Evolutionary conservation across 768 basidiomycete genomes (phyloP).

Genomic region (Lentinula sp.): DNA sequence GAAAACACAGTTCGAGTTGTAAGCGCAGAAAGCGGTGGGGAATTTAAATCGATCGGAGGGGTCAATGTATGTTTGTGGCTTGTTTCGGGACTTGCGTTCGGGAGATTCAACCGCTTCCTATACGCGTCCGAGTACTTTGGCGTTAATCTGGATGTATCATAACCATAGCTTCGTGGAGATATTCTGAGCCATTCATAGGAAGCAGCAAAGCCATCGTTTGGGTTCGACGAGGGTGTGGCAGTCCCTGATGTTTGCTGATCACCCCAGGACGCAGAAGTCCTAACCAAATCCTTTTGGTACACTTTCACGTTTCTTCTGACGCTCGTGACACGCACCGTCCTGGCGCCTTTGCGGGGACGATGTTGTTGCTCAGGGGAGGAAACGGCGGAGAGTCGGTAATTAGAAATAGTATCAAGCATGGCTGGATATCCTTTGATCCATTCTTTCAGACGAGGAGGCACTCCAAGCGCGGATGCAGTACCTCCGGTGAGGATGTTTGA

Average conservation of each 20-base stretch:
- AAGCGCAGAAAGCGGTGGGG: neutral
- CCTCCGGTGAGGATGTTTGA: conserved; percentile 27
- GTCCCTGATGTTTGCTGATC: neutral
- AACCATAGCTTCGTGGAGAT: conserved; percentile 39
- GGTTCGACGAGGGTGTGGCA: neutral
- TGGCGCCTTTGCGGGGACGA: conserved; percentile 62
- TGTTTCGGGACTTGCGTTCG: conserved; percentile 54
- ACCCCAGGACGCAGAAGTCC: conserved; percentile 46
- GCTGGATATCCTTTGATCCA: conserved; percentile 89
- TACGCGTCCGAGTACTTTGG: conserved; percentile 73
- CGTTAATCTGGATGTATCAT: conserved; percentile 22
- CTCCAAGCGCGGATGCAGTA: conserved; percentile 54
- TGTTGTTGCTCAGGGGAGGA: conserved; percentile 32
- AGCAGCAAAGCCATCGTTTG: conserved; percentile 32
- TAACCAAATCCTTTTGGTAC: conserved; percentile 83
- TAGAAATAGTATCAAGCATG: conserved; percentile 62
- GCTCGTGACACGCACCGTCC: conserved; percentile 70
- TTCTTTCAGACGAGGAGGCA: conserved; percentile 82
- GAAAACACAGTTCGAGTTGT: neutral
- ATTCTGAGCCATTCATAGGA: conserved; percentile 80
- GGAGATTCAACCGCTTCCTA: conserved; percentile 72
- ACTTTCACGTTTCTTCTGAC: conserved; percentile 80
- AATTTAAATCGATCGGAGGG: conserved; percentile 26
- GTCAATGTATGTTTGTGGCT: conserved; percentile 12
- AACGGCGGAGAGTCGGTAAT: neutral